Conservation (phyloP, 2,329 filamentous ascomycete genomes). For the Fusarium gaditjirri region DNA sequence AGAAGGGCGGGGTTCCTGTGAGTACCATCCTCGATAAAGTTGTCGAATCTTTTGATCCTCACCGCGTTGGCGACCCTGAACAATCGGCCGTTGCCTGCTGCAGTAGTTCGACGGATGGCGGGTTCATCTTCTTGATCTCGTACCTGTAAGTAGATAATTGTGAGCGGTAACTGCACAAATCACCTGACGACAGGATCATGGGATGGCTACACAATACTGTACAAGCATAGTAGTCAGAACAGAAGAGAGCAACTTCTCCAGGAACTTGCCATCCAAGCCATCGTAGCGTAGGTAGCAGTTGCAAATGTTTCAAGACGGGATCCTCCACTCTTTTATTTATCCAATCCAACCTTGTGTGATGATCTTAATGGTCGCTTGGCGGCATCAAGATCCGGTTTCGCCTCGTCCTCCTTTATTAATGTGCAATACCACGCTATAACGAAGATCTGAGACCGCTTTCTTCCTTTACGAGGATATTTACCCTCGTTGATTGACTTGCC, state of each 20-base stretch:
- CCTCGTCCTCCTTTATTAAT: conserved; percentile 2
- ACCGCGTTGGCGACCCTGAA: conserved; percentile 25
- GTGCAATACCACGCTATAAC: neutral
- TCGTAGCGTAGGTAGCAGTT: neutral
- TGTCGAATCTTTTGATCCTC: conserved; percentile 5
- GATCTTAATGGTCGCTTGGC: conserved; percentile 23
- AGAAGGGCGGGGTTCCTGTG: conserved; percentile 19
- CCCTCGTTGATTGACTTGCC: neutral
- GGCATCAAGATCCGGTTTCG: conserved; percentile 26
- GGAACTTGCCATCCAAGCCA: neutral
- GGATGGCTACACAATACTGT: neutral
- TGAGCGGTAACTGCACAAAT: conserved; percentile 22
- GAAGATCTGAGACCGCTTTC: conserved; percentile 19
- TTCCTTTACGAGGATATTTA: conserved; percentile 5
- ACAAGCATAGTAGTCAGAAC: neutral
- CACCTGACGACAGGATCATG: conserved; percentile 28
- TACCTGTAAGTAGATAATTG: neutral
- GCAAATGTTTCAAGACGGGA: conserved; percentile 11
- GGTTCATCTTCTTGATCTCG: conserved; percentile 5
- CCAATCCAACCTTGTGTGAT: conserved; percentile 24
- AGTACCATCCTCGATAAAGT: neutral
- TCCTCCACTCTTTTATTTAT: conserved; percentile 24
- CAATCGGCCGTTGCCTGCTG: conserved; percentile 10
- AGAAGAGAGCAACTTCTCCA: neutral
- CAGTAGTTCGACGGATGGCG: conserved; percentile 25